Conservation (phyloP, 495 filamentous ascomycete genomes). For the Staphylotrichum longicolle region DNA sequence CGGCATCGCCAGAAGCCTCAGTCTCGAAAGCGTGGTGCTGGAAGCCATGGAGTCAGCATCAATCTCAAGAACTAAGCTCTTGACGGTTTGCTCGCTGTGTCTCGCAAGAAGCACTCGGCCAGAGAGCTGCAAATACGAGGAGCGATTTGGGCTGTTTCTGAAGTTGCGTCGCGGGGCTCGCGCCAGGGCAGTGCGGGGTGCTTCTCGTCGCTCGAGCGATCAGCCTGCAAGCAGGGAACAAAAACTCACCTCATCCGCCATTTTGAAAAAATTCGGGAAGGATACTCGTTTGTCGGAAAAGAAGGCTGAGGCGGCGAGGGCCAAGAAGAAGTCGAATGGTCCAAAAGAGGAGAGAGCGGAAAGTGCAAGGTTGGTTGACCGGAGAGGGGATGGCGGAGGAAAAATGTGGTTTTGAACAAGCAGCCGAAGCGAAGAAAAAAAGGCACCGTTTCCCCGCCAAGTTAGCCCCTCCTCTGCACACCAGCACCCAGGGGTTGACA, state of each 20-base stretch:
- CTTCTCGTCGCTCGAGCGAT: constrained; percentile 26
- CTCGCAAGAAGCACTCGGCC: neutral
- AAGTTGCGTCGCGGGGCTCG: constrained; percentile 25
- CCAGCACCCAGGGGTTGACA: neutral
- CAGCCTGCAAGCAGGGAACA: neutral
- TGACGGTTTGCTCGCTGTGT: neutral
- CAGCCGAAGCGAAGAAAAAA: constrained; percentile 25
- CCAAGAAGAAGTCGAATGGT: constrained; percentile 28
- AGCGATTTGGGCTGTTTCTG: neutral
- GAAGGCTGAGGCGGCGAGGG: constrained; percentile 32
- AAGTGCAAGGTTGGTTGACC: constrained; percentile 24
- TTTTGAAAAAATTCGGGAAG: constrained; percentile 43
- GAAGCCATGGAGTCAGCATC: constrained; percentile 18
- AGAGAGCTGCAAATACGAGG: neutral
- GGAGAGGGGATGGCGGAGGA: constrained; percentile 29
- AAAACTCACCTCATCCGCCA: constrained; percentile 50
- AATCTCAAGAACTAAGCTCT: neutral
- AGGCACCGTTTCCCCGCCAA: constrained; percentile 26
- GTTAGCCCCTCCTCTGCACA: constrained; percentile 19
- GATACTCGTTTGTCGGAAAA: constrained; percentile 31
- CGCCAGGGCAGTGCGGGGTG: constrained; percentile 33
- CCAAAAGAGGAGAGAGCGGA: constrained; percentile 24
- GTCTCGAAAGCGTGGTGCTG: constrained; percentile 90
- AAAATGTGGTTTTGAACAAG: constrained; percentile 32
- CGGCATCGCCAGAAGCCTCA: constrained; percentile 66